phyloP scores from a whole-genome alignment of 805 yeast genomes.

The Ogataea saltuana region DNA sequence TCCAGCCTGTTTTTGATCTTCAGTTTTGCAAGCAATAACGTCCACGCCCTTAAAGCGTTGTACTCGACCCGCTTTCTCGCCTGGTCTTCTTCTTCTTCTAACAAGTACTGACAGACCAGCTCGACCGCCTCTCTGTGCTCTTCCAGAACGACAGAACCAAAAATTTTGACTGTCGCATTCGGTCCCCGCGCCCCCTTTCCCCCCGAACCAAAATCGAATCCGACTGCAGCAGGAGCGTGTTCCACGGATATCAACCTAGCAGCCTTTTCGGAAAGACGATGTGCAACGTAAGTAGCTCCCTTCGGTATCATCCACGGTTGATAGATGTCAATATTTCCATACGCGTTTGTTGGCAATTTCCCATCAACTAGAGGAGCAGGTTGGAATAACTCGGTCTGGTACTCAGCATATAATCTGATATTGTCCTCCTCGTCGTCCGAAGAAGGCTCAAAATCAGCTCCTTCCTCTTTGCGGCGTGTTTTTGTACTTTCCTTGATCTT shows the following conservation, averaged over 20 bases:
- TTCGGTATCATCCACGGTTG: slow-evolving; percentile 78
- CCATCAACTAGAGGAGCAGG: slow-evolving; percentile 74
- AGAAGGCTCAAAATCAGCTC: slow-evolving; percentile 28
- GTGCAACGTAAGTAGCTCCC: slow-evolving; percentile 64
- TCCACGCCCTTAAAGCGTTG: slow-evolving; percentile 56
- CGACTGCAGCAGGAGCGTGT: slow-evolving; percentile 83
- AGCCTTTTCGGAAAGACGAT: slow-evolving; percentile 62
- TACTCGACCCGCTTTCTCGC: slow-evolving; percentile 45
- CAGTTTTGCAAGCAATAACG: slow-evolving; percentile 49
- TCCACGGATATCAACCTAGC: slow-evolving; percentile 71
- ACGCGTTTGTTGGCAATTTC: slow-evolving; percentile 69
- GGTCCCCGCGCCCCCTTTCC: slow-evolving; percentile 32
- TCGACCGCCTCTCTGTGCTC: slow-evolving; percentile 62
- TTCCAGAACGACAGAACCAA: slow-evolving; percentile 74
- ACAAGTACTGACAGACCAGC: slow-evolving; percentile 48
- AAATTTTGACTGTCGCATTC: slow-evolving; percentile 61
- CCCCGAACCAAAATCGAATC: slow-evolving; percentile 69
- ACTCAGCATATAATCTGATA: slow-evolving; percentile 66
- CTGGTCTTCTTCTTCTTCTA: slow-evolving; percentile 50
- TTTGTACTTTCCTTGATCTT: slow-evolving; percentile 40
- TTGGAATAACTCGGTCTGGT: slow-evolving; percentile 69
- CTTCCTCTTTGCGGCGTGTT: slow-evolving; percentile 23
- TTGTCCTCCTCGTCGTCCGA: slow-evolving; percentile 42
- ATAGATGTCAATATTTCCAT: slow-evolving; percentile 82
- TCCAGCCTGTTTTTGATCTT: slow-evolving; percentile 49